Evolutionary conservation across 176 grass and related monocot species (phyloP), one percentile per base, ranked within the genome.

Genomic region (Avena sativa): DNA sequence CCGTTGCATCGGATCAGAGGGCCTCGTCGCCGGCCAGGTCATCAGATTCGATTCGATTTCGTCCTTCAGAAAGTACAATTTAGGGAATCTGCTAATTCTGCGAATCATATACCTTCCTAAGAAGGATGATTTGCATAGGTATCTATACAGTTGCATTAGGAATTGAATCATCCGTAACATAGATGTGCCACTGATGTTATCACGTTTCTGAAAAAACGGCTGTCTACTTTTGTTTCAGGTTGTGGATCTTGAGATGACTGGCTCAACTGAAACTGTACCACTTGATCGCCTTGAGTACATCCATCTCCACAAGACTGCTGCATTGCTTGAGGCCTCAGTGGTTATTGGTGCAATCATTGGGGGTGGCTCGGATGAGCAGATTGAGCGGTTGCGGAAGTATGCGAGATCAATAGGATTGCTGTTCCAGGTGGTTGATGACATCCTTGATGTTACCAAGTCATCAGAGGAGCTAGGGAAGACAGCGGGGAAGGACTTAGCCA

Each of bases 351-450:
- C 95, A 17, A 94, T 94, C 60, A 83, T 94, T 6, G 92, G 92
- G 17, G 95, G 90, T 43, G 95, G 81, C 30, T 91, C 92, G 0
- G 86, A 97, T 14, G 86, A 89, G 26, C 88, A 97, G 32, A 89
- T 97, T 14, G 90, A 92, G 26, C 58, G 81, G 15, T 26, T 97
- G 81, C 86, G 92, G 43, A 81, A 71, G 46, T 97, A 94, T 12
- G 92, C 92, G 0, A 89, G 84, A 49, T 92, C 86, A 28, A 97
- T 97, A 53, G 95, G 95, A 62, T 66, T 97, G 62, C 14, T 97
- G 47, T 97, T 97, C 83, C 92, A 97, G 84, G 95, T 97, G 30
- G 95, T 97, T 12, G 95, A 97, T 64, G 95, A 97, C 48, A 97
- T 97, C 71, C 92, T 97, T 63, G 92, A 97, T 78, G 88, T 94